Evolutionary conservation across 192 early-diverging fungal species (phyloP), one percentile per base, ranked within the genome.

Genomic region (Obelidium mucronatum): DNA sequence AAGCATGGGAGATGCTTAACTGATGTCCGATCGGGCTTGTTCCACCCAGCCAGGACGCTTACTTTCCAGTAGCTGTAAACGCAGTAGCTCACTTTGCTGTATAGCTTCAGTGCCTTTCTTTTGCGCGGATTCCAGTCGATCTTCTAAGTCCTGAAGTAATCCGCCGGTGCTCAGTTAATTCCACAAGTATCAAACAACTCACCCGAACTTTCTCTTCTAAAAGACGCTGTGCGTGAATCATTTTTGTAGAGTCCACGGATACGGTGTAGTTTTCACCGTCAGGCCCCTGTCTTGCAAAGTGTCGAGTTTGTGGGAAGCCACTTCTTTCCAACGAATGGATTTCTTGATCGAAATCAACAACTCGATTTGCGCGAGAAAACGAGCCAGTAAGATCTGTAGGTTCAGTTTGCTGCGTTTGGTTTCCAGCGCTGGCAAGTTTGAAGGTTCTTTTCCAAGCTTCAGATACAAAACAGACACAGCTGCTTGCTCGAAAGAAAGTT

Each of bases 61-160:
- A 26, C 62, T 67, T 39, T 81, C 77, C 39, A 84, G 66, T 22
- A 82, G 78, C 67, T 82, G 78, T 8, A 84, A 72, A 36, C 80
- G 73, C n/a, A 84, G 66, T 24, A 84, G 42, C 31, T 84, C 83
- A 2, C 31, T 24, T 40, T 84, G 77, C 51, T 84, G 76, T 44
- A 70, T 79, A 30, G 83, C 58, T 48, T 60, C 65, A 6, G 19
- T 34, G 3, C 76, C 55, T 24, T 79, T 76, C 13, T 30, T 26
- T 28, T 73, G 37, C 28, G 67, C 34, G 6, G 60, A 53, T 17
- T 31, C 56, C n/a, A 79, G 54, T 55, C 77, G 73, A 51, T 77
- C 70, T 56, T 76, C 35, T 30, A 83, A 55, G 33, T 51, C 48
- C 75, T 81, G 52, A 19, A 30, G 13, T 22, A 1, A 33, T 30